Percentiles rank a stretch among this genome's conserved stretches.
phyloP scores from a whole-genome alignment of 768 basidiomycete genomes.

The Strobilomyces dryophilus region DNA sequence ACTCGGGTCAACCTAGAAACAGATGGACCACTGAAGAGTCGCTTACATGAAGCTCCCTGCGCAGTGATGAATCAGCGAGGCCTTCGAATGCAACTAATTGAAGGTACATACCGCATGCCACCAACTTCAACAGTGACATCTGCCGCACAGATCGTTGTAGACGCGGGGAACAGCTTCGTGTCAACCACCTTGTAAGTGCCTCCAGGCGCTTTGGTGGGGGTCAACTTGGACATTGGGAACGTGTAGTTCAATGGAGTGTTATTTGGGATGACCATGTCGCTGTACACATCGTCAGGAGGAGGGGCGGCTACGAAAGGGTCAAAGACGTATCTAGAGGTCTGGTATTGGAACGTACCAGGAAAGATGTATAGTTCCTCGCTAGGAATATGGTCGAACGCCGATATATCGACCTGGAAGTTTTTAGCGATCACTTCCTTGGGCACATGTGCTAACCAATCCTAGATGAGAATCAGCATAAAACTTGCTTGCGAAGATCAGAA shows the following conservation, averaged over 20 bases:
- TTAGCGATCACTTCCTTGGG: slow-evolving; percentile 57
- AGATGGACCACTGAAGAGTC: background rate
- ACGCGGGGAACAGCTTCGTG: slow-evolving; percentile 46
- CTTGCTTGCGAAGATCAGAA: background rate
- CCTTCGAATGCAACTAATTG: background rate
- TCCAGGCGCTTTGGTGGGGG: slow-evolving; percentile 41
- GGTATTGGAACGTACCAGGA: slow-evolving; percentile 29
- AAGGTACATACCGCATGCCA: slow-evolving; percentile 47
- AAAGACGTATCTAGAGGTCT: background rate
- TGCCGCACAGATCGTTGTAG: slow-evolving; percentile 51
- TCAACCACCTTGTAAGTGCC: slow-evolving; percentile 62
- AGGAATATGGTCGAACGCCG: slow-evolving; percentile 54
- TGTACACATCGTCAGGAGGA: slow-evolving; percentile 38
- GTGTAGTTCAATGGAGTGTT: slow-evolving; percentile 49
- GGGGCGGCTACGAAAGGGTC: slow-evolving; percentile 32
- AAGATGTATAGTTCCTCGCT: slow-evolving; percentile 53
- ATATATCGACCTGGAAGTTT: slow-evolving; percentile 50
- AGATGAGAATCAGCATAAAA: slow-evolving; percentile 12
- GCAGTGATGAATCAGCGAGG: background rate
- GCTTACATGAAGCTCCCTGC: slow-evolving; percentile 45
- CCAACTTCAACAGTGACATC: slow-evolving; percentile 57
- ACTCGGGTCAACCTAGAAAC: background rate
- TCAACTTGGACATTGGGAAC: slow-evolving; percentile 49
- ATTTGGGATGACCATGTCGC: slow-evolving; percentile 47
- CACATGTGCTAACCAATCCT: slow-evolving; percentile 67